Percentiles rank a stretch among this genome's conserved stretches.
phyloP scores from a whole-genome alignment of 192 early-diverging fungal genomes.

The Linderina pennispora region DNA sequence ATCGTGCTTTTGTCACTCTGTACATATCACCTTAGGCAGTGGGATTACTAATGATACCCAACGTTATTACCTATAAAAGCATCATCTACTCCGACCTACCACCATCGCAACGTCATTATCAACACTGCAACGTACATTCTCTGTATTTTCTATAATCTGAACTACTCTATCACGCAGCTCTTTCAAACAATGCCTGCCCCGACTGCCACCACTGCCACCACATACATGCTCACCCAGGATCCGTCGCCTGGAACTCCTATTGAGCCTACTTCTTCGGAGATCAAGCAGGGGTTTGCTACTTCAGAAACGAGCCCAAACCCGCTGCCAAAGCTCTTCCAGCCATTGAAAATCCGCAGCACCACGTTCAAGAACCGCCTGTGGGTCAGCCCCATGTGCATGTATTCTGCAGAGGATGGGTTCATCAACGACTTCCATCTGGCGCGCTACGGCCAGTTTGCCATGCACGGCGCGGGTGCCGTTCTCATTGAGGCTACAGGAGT shows the following conservation, averaged over 20 bases:
- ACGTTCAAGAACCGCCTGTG: conserved; percentile 71
- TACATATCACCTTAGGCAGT: too few species aligned
- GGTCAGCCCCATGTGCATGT: conserved; percentile 84
- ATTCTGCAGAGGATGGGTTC: conserved; percentile 60
- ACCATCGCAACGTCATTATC: too few species aligned
- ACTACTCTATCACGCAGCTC: too few species aligned
- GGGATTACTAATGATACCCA: too few species aligned
- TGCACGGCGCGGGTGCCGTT: conserved; percentile 72
- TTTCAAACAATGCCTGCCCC: not conserved
- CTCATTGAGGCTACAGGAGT: conserved; percentile 78
- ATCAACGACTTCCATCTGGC: conserved; percentile 61
- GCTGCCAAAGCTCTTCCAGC: conserved; percentile 55
- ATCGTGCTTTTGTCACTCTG: too few species aligned
- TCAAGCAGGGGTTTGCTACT: conserved; percentile 26
- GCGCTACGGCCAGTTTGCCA: conserved; percentile 62
- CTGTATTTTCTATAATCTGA: too few species aligned
- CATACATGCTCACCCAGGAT: conserved; percentile 34
- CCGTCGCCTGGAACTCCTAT: conserved; percentile 25
- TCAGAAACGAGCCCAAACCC: conserved; percentile 5
- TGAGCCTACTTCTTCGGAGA: conserved; percentile 23
- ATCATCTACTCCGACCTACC: too few species aligned
- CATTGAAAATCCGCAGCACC: conserved; percentile 58
- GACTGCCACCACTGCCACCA: conserved; percentile 4
- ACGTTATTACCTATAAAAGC: too few species aligned
- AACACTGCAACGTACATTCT: too few species aligned